Percentiles rank a stretch among this genome's conserved stretches.
phyloP scores from a whole-genome alignment of 208 protist species.

The Trypanosomatidae sp. region DNA sequence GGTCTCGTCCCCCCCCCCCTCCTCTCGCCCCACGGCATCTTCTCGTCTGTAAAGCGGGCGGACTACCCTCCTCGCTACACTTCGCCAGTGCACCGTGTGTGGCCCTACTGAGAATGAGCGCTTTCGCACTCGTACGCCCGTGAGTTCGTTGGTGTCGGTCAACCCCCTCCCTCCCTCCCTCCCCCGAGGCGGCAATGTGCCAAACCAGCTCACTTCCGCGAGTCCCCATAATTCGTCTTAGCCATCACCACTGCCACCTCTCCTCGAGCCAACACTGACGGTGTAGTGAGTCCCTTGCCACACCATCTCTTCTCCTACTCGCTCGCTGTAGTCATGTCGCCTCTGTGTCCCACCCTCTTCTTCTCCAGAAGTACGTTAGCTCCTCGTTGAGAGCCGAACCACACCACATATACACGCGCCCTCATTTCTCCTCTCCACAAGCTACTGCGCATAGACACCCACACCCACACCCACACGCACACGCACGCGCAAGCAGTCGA shows the following conservation, averaged over 20 bases:
- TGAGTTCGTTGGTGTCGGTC: background rate
- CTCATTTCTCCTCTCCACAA: background rate
- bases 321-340: background rate
- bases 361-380: background rate
- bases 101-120: background rate
- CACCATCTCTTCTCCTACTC: background rate
- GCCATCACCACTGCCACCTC: background rate
- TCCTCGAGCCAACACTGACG: background rate
- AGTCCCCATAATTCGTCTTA: background rate
- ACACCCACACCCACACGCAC: conserved; percentile 1
- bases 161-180: no score
- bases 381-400: background rate
- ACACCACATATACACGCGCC: background rate
- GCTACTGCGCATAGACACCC: background rate
- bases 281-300: background rate
- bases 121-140: background rate
- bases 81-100: background rate
- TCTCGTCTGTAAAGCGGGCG: no score
- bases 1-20: background rate
- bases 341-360: background rate
- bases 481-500: background rate
- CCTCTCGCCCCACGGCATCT: background rate
- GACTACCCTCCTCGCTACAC: background rate
- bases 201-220: background rate
- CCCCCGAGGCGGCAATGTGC: background rate